These are phyloP conservation scores for Chenopodium formosanum DNA, from an alignment of 148 eudicot species.

Conservation along the genomic window DNA sequence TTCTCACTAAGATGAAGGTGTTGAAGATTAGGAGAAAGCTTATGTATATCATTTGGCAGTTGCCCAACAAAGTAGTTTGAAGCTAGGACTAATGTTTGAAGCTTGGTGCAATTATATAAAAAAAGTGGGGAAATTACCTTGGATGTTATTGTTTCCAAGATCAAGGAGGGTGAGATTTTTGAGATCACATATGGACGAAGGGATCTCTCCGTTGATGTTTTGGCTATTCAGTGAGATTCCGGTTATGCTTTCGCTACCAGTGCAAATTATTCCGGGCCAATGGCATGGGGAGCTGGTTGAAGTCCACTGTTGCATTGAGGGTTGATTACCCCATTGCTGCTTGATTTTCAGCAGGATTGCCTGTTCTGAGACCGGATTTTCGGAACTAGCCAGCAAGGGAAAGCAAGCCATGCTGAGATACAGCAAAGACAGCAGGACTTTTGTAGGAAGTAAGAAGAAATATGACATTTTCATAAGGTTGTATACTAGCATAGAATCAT, in stretches of 20 bases:
- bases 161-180: slow-evolving; percentile 41
- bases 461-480: slow-evolving; percentile 27
- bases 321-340: slow-evolving; percentile 45
- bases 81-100: slow-evolving; percentile 44
- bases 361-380: slow-evolving; percentile 36
- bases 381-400: slow-evolving; percentile 60
- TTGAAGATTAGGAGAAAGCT: slow-evolving; percentile 38
- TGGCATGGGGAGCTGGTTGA: slow-evolving; percentile 50
- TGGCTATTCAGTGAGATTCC: slow-evolving; percentile 24
- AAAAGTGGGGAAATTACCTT: slow-evolving; percentile 48
- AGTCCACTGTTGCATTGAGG: slow-evolving; percentile 47
- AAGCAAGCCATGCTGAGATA: slow-evolving; percentile 29
- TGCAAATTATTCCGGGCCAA: slow-evolving; percentile 67
- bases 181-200: slow-evolving; percentile 57
- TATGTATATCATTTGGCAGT: slow-evolving; percentile 52
- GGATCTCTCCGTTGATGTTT: slow-evolving; percentile 34
- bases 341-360: slow-evolving; percentile 49
- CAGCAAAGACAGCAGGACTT: slow-evolving; percentile 12
- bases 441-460: slow-evolving; percentile 9
- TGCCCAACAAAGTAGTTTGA: slow-evolving; percentile 57
- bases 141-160: slow-evolving; percentile 43
- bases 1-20: slow-evolving; percentile 50
- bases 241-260: slow-evolving; percentile 34
- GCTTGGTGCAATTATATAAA: slow-evolving; percentile 50
- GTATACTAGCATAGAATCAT: too few relatives aligned